Base-by-base conservation (phyloP, 2,329 filamentous ascomycete species). In the Ophiostoma fasciatum region DNA sequence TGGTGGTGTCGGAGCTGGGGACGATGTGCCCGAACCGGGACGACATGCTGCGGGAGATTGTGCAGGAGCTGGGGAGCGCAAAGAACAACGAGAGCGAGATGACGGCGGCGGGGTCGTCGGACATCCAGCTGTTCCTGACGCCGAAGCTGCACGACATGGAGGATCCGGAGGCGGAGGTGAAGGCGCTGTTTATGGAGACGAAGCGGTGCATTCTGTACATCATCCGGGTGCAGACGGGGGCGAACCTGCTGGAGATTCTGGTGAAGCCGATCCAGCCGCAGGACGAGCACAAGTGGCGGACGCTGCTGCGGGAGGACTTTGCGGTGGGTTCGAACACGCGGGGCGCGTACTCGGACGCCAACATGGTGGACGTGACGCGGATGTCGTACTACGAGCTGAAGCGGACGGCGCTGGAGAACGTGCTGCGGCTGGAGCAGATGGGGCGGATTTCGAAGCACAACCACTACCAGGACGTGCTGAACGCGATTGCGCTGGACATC, bases 141-240 rank as follows among this genome's bases (percentile, higher is more conserved):
- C 83, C 87, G 26, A 92, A 90, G 56, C 72, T 93, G 36, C 84
- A 92, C 51, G 82, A 93, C 49, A 64, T 85, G 42, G 82, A 93
- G 49, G 90, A 98, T 52, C 88, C 90, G 4, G 88, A 96, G 51
- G 84, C 87, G 4, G 82, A 90, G 41, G 68, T 90, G 44, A 94
- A 96, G 59, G 70, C 85, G 2, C 68, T 98, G 4, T 94, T 94
- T 55, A 96, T 94, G 76, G 90, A 96, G 60, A 96, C 90, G 3
- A 98, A 98, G 62, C 78, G 90, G 49, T 94, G 90, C 52, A 81
- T 96, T 28, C 64, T 98, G 43, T 98, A 96, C 59, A 96, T 98
- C 54, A 96, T 98, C 52, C 81, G 90, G 40, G 81, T 98, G 25
- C 92, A 98, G 57, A 84, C 82, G 3, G 90, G 90, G 8, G 63